A percentile compares a stretch with the other conserved stretches of the same genome.
Conservation (phyloP, 2,329 filamentous ascomycete species). For the Alternaria alternata region DNA sequence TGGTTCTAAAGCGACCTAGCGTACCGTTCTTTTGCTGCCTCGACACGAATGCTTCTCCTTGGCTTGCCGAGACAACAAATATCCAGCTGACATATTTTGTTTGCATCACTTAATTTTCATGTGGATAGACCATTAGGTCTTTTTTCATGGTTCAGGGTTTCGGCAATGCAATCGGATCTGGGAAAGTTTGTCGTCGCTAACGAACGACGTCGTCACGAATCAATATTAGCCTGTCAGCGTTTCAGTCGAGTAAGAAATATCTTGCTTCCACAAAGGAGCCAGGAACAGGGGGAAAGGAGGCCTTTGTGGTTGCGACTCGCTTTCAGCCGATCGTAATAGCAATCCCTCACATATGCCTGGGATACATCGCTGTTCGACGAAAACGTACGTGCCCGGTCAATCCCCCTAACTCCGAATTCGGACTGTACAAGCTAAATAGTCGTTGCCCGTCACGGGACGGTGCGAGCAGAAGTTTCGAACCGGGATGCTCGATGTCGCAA, state of each 20-base stretch:
- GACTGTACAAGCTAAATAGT: conserved; percentile 4
- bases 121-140: neutral
- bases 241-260: conserved; percentile 4
- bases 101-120: neutral
- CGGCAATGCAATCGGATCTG: neutral
- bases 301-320: conserved; percentile 4
- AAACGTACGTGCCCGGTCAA: neutral
- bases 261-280: neutral
- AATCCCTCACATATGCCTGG: neutral
- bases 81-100: neutral
- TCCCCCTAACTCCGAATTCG: conserved; percentile 4
- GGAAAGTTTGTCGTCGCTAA: neutral
- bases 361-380: neutral
- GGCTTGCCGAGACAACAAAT: neutral
- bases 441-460: conserved; percentile 12
- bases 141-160: conserved; percentile 6
- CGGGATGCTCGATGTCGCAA: conserved; percentile 5
- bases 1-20: neutral
- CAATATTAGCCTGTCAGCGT: conserved; percentile 2
- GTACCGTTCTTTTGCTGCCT: neutral
- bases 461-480: conserved; percentile 13
- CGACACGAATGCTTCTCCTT: conserved; percentile 1
- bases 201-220: neutral
- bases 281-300: neutral
- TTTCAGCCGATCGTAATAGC: conserved; percentile 5